Conservation (phyloP, 164 flowering plant genomes). For the Cinnamomum chago region DNA sequence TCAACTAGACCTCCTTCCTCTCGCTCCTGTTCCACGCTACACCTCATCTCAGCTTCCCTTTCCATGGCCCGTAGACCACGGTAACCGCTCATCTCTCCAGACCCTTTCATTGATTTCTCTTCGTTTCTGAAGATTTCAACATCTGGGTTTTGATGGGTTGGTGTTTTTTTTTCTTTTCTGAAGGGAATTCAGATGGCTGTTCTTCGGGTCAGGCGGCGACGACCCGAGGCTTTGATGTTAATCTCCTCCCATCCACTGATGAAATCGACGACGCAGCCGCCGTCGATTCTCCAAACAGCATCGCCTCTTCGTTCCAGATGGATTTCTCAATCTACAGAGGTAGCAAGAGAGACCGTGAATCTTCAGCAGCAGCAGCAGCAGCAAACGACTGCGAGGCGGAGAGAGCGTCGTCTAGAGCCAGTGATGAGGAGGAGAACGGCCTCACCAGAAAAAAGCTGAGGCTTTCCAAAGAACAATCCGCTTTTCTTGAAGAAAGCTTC, state of each 20-base stretch:
- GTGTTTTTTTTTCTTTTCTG: slow-evolving; percentile 1
- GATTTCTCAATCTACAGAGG: slow-evolving; percentile 42
- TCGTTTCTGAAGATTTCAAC: not conserved
- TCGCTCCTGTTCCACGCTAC: slow-evolving; percentile 32
- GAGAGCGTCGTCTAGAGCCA: slow-evolving; percentile 50
- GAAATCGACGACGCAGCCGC: slow-evolving; percentile 43
- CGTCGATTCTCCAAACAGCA: slow-evolving; percentile 59
- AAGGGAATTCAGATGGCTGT: slow-evolving; percentile 32
- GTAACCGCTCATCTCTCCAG: slow-evolving; percentile 17
- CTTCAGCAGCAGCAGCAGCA: not conserved
- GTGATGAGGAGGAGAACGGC: slow-evolving; percentile 77
- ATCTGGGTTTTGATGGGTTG: not conserved
- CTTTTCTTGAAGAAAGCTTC: slow-evolving; percentile 16
- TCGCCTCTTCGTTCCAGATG: slow-evolving; percentile 58
- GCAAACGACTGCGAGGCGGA: slow-evolving; percentile 38
- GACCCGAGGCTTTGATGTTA: slow-evolving; percentile 44
- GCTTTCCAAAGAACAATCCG: slow-evolving; percentile 15
- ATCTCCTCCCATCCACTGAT: slow-evolving; percentile 33
- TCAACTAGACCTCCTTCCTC: slow-evolving; percentile 56
- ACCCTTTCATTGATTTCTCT: not conserved
- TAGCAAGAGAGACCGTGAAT: slow-evolving; percentile 28
- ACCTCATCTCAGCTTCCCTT: slow-evolving; percentile 17
- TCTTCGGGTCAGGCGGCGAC: slow-evolving; percentile 19
- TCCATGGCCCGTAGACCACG: slow-evolving; percentile 36
- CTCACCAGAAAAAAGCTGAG: slow-evolving; percentile 14